A percentile compares a stretch with the other conserved stretches of the same genome.
Conservation (phyloP, 441 rosid genomes). For the Eruca vesicaria region DNA sequence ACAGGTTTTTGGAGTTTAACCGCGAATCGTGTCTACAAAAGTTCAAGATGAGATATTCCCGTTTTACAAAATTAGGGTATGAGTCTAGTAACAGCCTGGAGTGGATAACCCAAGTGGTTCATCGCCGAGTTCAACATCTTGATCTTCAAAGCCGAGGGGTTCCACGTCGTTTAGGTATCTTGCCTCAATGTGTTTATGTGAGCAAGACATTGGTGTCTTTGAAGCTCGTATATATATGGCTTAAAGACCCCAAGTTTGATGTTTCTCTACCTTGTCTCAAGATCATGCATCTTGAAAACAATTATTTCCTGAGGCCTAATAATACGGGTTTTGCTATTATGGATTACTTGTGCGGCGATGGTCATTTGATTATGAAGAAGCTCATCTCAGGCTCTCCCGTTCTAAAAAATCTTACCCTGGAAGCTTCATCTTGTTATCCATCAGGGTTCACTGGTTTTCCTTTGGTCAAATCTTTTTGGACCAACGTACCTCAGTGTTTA, state of each 20-base stretch:
- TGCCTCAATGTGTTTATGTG: neutral
- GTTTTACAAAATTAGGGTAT: no score
- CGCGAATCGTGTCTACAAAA: neutral
- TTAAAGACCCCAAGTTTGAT: neutral
- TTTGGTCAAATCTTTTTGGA: neutral
- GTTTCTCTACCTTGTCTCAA: slow-evolving; percentile 25
- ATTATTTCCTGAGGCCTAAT: neutral
- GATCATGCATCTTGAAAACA: neutral
- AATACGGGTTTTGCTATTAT: neutral
- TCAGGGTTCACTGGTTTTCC: neutral
- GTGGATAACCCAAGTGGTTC: neutral
- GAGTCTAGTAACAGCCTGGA: neutral
- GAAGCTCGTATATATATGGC: neutral
- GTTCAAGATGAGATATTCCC: neutral
- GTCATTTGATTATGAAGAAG: neutral
- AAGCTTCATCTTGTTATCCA: neutral
- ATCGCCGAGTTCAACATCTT: neutral
- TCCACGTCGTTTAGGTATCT: neutral
- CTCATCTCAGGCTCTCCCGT: slow-evolving; percentile 3
- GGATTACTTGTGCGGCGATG: neutral
- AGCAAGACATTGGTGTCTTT: slow-evolving; percentile 7
- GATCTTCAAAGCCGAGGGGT: neutral
- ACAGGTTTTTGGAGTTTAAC: neutral
- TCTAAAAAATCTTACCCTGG: neutral
- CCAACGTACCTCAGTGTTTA: neutral